Conservation (phyloP, 2,329 filamentous ascomycete species). For the Fusarium nurragi region DNA sequence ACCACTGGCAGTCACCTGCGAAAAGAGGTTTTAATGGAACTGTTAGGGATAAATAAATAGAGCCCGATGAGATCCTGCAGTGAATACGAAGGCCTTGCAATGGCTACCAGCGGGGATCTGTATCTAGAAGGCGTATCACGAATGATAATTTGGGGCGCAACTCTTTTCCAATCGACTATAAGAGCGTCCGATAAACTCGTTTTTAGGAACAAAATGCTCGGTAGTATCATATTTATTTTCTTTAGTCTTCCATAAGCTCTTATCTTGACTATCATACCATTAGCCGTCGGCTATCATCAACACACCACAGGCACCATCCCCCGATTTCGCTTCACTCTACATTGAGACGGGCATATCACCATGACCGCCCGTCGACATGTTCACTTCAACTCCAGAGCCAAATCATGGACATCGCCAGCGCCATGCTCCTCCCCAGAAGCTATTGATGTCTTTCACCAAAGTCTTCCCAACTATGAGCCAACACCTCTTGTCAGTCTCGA, state of each 20-base stretch:
- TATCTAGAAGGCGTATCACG: conserved; percentile 35
- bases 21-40: too few species aligned
- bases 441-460: conserved; percentile 62
- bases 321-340: too few species aligned
- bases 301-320: background rate
- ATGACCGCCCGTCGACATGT: conserved; percentile 40
- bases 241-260: background rate
- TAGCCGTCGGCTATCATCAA: too few species aligned
- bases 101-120: conserved; percentile 5
- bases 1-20: too few species aligned
- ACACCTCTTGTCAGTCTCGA: conserved; percentile 65
- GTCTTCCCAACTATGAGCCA: conserved; percentile 63
- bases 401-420: conserved; percentile 21
- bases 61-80: background rate
- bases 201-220: too few species aligned
- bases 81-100: background rate
- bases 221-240: rapidly evolving
- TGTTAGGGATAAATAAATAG: background rate
- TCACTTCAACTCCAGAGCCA: conserved; percentile 40
- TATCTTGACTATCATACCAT: too few species aligned
- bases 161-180: background rate
- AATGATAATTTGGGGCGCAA: conserved; percentile 4
- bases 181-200: background rate
- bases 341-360: background rate
- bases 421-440: conserved; percentile 10